phyloP scores from a whole-genome alignment of 2,329 filamentous ascomycete species.

The Ophiosphaerella narmari region DNA sequence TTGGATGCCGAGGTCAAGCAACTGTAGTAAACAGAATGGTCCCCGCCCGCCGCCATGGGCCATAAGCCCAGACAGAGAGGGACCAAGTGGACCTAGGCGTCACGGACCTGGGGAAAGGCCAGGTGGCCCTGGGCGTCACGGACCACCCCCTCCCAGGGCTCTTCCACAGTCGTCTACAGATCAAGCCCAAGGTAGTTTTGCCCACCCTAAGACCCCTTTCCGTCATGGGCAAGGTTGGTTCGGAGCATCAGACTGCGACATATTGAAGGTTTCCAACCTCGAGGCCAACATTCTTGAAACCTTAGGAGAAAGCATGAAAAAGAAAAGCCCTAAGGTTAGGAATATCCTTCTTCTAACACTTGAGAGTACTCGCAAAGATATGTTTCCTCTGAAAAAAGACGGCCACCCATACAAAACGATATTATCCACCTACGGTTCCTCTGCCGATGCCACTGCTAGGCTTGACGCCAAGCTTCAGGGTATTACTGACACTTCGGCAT shows the following conservation, averaged over 20 bases:
- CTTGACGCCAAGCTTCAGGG: conserved; percentile 13
- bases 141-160: not conserved
- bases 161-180: not conserved
- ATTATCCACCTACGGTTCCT: conserved; percentile 11
- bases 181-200: not conserved
- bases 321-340: conserved; percentile 14
- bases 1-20: conserved; percentile 13
- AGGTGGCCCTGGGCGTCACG: not conserved
- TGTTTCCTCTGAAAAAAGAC: conserved; percentile 17
- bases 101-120: not conserved
- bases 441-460: conserved; percentile 6
- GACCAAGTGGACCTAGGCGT: not conserved
- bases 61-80: conserved; percentile 5
- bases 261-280: conserved; percentile 18
- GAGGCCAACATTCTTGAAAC: conserved; percentile 8
- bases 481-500: conserved; percentile 11
- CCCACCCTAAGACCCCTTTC: not conserved
- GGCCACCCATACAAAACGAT: conserved; percentile 18
- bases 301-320: conserved; percentile 3
- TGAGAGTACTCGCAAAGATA: conserved; percentile 22
- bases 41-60: conserved; percentile 16
- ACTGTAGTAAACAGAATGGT: conserved; percentile 12
- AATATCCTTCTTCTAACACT: conserved; percentile 19
- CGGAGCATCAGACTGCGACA: conserved; percentile 9
- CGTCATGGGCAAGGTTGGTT: conserved; percentile 6